Evolutionary conservation across 2,329 filamentous ascomycete species (phyloP), one percentile per base, ranked within the genome.

Genomic region (Coccinonectria pachysandricola): DNA sequence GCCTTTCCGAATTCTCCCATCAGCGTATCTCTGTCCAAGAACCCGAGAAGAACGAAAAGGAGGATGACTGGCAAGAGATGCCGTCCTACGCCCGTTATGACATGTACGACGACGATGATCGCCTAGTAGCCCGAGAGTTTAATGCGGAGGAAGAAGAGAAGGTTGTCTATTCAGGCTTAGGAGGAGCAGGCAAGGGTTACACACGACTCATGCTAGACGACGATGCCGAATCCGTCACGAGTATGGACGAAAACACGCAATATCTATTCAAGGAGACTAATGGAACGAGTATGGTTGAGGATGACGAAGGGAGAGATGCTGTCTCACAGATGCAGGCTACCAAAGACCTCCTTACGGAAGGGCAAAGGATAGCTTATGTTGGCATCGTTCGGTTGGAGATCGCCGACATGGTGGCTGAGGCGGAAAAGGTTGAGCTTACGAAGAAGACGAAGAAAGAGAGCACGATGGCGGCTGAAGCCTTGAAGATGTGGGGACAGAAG

Each of bases 401-500:
- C 38, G 77, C 78, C 24, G 68, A 73, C 34, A 84, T 98, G 77
- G 63, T 78, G 27, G 72, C 72, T 36, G 76, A 82, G 16, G 52
- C 78, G 28, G 74, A 84, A 30, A 54, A 56, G 8, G 52, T 87
- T 19, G 69, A 75, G 34, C 56, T 59, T 15, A 75, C 68, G 3
- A 83, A 68, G 44, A 70, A 65, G 21, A 69, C 73, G 2, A 91
- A 79, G 55, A 95, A 88, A 52, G 62, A 75, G 21, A 52, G 86
- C 8, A 66, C 71, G 15, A 60, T 79, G 34, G 73, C 81, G 1
- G 61, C 75, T 8, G 91, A 95, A 53, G 72, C 77, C 18, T 79
- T 83, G 60, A 80, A 80, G 54, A 95, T 95, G 81, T 98, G 88
- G 88, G 77, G 82, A 30, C 91, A 98, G 53, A 92, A 92, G 60